phyloP scores from a whole-genome alignment of 2,329 filamentous ascomycete genomes.

The Coleophoma eucalyptorum region DNA sequence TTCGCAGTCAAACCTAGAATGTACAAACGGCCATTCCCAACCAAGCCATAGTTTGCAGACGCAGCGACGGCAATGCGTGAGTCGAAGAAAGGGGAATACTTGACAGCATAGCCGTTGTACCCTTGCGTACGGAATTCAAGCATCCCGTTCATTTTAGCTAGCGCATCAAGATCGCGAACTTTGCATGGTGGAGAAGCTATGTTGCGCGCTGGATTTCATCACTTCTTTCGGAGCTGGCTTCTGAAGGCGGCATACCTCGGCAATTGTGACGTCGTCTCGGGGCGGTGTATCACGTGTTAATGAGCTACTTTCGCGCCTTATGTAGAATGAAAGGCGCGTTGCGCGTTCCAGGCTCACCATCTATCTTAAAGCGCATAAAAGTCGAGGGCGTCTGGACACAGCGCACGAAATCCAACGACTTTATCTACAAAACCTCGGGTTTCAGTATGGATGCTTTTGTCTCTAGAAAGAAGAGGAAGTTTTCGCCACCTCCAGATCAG shows the following conservation, averaged over 20 bases:
- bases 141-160: constrained; percentile 46
- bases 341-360: neutral
- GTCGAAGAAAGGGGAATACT: constrained; percentile 98
- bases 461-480: constrained; percentile 48
- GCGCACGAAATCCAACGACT: too few relatives aligned
- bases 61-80: constrained; percentile 85
- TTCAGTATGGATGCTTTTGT: constrained; percentile 55
- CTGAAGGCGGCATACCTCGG: constrained; percentile 1
- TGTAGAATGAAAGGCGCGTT: neutral
- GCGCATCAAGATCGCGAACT: too few relatives aligned
- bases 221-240: neutral
- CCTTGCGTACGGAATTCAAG: constrained; percentile 91
- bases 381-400: neutral
- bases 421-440: neutral
- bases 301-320: neutral
- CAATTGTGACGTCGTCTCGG: neutral
- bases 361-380: too few relatives aligned
- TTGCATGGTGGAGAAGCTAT: too few relatives aligned
- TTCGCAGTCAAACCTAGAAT: constrained; percentile 77
- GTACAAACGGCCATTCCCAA: constrained; percentile 90
- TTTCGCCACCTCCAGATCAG: constrained; percentile 14
- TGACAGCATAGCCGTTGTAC: constrained; percentile 94
- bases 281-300: constrained; percentile 2
- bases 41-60: constrained; percentile 94
- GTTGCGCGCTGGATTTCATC: neutral